A percentile compares a stretch with the other conserved stretches of the same genome.
phyloP scores from a whole-genome alignment of 2,329 filamentous ascomycete genomes.

The Beauveria varroae region DNA sequence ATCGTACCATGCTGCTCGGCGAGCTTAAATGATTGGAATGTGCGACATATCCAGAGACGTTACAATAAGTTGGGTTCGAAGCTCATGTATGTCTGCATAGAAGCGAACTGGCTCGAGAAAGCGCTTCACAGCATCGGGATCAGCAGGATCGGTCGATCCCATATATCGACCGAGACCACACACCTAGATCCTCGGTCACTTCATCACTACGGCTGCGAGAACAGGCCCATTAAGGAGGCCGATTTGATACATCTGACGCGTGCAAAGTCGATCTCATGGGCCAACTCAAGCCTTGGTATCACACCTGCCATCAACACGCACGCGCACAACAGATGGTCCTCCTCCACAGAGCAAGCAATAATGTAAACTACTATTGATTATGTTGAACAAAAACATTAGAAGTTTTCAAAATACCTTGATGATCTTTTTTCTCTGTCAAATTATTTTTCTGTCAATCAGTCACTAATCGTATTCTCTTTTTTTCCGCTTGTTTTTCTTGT shows the following conservation, averaged over 20 bases:
- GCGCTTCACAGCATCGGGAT: background rate
- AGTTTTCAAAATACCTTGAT: background rate
- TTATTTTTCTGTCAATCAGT: background rate
- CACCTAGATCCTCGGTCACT: background rate
- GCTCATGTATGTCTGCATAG: background rate
- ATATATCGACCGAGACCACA: background rate
- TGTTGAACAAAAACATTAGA: background rate
- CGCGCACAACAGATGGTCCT: background rate
- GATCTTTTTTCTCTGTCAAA: background rate
- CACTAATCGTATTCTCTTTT: background rate
- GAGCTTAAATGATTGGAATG: conserved; percentile 53
- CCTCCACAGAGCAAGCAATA: background rate
- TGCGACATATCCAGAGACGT: background rate
- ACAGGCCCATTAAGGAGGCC: background rate
- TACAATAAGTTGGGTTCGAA: background rate
- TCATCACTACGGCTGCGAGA: background rate
- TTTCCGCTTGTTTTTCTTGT: background rate
- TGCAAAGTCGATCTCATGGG: background rate
- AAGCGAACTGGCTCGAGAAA: background rate
- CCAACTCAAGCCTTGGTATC: background rate
- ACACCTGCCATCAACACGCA: background rate
- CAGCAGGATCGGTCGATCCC: background rate
- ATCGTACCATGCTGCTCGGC: conserved; percentile 75
- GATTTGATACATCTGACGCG: background rate
- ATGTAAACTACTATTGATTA: background rate